These are phyloP conservation scores for Saururus chinensis DNA, from an alignment of 164 flowering plant species.

Conservation along the genomic window DNA sequence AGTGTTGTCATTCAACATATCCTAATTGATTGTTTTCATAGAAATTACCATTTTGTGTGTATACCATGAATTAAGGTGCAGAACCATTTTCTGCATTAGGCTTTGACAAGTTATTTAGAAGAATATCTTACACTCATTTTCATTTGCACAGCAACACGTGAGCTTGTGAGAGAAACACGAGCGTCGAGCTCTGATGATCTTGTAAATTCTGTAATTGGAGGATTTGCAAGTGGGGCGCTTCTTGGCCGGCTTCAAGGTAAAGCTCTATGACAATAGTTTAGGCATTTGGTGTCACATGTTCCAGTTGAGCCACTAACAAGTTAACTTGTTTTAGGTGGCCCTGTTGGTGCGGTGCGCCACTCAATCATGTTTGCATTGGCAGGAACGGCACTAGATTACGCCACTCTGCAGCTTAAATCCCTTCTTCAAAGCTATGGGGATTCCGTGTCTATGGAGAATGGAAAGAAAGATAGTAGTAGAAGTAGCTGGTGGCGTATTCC, in stretches of 20 bases:
- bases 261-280: not conserved
- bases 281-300: not conserved
- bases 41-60: too few species aligned
- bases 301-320: not conserved
- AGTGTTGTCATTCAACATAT: too few species aligned
- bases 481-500: slow-evolving; percentile 45
- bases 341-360: slow-evolving; percentile 58
- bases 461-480: not conserved
- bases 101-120: too few species aligned
- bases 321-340: slow-evolving; percentile 53
- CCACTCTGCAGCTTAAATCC: slow-evolving; percentile 33
- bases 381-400: slow-evolving; percentile 67
- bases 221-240: slow-evolving; percentile 72
- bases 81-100: too few species aligned
- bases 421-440: slow-evolving; percentile 19
- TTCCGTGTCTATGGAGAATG: slow-evolving; percentile 14
- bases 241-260: slow-evolving; percentile 95
- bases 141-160: slow-evolving; percentile 68
- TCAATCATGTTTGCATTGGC: slow-evolving; percentile 52
- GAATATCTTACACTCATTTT: not conserved
- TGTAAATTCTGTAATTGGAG: slow-evolving; percentile 70
- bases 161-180: slow-evolving; percentile 60
- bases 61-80: too few species aligned
- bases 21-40: too few species aligned
- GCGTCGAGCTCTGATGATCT: slow-evolving; percentile 62